These are phyloP conservation scores for Capsella rubella DNA, from an alignment of 441 rosid genomes.

Conservation along the genomic window DNA sequence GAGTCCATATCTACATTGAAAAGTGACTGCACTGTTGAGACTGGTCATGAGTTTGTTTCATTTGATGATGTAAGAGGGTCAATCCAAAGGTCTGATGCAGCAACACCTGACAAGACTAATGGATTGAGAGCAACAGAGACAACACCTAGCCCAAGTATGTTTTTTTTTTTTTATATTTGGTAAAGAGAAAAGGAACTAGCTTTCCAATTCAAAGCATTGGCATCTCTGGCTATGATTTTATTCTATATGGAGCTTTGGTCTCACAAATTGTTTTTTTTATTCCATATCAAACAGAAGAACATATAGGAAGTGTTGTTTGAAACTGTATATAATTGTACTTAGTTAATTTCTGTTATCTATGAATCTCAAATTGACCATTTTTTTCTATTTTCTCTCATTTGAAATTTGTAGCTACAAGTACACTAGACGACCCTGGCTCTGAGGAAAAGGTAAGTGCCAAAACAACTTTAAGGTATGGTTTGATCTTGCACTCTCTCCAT, in stretches of 20 bases:
- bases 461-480: constrained; percentile 23
- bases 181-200: background rate
- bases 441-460: constrained; percentile 59
- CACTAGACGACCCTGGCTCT: constrained; percentile 47
- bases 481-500: constrained; percentile 23
- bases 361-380: constrained; percentile 40
- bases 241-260: constrained; percentile 1
- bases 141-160: constrained; percentile 58
- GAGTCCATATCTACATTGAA: constrained; percentile 80
- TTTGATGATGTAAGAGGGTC: constrained; percentile 86
- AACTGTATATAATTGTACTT: constrained; percentile 4
- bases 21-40: constrained; percentile 66
- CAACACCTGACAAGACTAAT: constrained; percentile 46
- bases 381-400: constrained; percentile 30
- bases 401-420: constrained; percentile 58
- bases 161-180: constrained; percentile 10
- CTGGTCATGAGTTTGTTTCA: constrained; percentile 60
- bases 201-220: background rate
- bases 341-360: background rate
- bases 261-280: background rate
- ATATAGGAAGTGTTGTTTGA: constrained; percentile 13
- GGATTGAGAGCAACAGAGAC: constrained; percentile 44
- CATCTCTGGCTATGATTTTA: background rate
- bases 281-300: background rate
- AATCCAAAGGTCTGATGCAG: constrained; percentile 60